Evolutionary conservation across 805 yeast species (phyloP).

Genomic region (Schizosaccharomyces osmophilus): DNA sequence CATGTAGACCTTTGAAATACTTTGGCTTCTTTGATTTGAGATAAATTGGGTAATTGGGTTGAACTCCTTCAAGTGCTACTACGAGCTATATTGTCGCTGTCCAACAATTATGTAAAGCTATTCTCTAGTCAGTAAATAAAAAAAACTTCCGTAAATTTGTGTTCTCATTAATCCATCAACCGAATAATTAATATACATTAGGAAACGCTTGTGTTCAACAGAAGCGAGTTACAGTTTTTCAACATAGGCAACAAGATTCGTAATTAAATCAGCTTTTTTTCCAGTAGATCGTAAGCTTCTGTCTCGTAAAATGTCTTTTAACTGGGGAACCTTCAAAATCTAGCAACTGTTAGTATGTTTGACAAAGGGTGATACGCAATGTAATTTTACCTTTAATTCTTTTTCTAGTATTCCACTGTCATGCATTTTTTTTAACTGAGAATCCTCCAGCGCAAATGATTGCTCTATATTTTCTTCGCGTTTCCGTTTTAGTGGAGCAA

Average conservation of each 20-base stretch:
- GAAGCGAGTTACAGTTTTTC: background rate
- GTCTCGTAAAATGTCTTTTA: background rate
- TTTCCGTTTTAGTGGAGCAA: background rate
- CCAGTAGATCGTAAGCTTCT: background rate
- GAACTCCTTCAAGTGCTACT: too few species aligned
- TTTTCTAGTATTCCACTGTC: background rate
- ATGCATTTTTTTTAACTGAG: background rate
- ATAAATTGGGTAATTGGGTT: too few species aligned
- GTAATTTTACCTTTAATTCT: background rate
- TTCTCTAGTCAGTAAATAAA: too few species aligned
- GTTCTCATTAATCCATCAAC: too few species aligned
- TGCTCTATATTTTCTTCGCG: background rate
- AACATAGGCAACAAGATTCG: background rate
- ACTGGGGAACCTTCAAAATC: background rate
- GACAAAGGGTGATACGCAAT: background rate
- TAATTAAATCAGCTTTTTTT: background rate
- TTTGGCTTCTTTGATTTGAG: too few species aligned
- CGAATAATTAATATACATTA: too few species aligned
- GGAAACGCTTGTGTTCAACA: too few species aligned
- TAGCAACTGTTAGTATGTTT: background rate
- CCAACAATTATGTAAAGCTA: too few species aligned
- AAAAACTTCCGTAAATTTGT: too few species aligned
- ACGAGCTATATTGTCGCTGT: too few species aligned
- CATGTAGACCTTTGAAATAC: too few species aligned
- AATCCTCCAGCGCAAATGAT: background rate